Base-by-base conservation (phyloP, 495 filamentous ascomycete genomes). In the Xylaria flabelliformis region DNA sequence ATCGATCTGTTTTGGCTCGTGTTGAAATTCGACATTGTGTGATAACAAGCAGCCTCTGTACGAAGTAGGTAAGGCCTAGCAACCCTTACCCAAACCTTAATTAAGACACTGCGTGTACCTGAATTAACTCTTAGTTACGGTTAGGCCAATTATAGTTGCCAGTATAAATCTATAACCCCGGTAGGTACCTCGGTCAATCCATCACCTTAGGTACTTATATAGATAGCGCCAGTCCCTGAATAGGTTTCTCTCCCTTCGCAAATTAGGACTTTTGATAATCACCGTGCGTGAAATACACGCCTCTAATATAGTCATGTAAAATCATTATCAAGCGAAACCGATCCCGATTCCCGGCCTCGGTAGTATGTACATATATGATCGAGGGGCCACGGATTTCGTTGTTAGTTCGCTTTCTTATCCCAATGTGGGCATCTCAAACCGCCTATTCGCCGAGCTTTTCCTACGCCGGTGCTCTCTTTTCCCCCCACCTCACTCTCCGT, bases 311-410 rank as follows among this genome's bases (percentile, higher is more conserved):
- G 12, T 55, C 3, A 26, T 21, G 3, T 21, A 4, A 9, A 26
- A 19, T 34, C 1, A 36, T 36, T 19, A 59, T 59, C 29, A 36
- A 59, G 55, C 55, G 55, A 59, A 36, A 19, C 26, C 55, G 55
- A 59, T 32, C 53, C 53, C 53, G 53, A 58, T 59, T 61, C 34
- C 58, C 32, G 19, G 58, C 15, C 56, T 59, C 19, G 19, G 32
- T 39, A 32, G 15, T 29, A 29, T 29, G 26, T 29, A 29, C 1
- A 2, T 39, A 39, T 39, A 39, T 12, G 26, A 21, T 58, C 4
- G 2, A 26, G 15, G 53, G 53, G 24, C 36, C 55, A 17, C 50
- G 50, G 26, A 34, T 58, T 34, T 58, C 32, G 12, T 4, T 42
- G 39, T 42, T 42, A 42, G 39, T 13, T 42, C 39, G 39, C 39